Evolutionary conservation across 768 basidiomycete species (phyloP).

Genomic region (Chalciporus chontae): DNA sequence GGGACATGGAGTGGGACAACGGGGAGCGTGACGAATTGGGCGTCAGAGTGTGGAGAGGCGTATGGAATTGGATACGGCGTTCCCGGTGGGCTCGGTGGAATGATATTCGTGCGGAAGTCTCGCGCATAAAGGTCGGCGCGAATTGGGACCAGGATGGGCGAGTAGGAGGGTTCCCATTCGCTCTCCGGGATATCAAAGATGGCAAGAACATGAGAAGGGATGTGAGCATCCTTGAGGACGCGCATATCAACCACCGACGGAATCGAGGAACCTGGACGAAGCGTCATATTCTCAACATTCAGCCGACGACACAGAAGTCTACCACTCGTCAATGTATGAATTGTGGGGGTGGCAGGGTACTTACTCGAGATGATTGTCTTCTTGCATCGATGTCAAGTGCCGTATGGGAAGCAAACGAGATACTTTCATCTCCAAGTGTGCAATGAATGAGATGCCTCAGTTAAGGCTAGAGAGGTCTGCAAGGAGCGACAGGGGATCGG

Average conservation of each 20-base stretch:
- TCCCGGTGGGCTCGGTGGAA: slow-evolving; percentile 32
- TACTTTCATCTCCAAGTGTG: slow-evolving; percentile 13
- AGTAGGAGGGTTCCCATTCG: slow-evolving; percentile 28
- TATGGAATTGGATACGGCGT: slow-evolving; percentile 33
- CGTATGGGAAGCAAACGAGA: slow-evolving; percentile 27
- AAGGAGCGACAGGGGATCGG: slow-evolving; percentile 4
- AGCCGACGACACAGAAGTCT: slow-evolving; percentile 32
- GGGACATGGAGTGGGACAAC: slow-evolving; percentile 48
- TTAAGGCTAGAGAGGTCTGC: slow-evolving; percentile 10
- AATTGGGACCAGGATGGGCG: slow-evolving; percentile 52
- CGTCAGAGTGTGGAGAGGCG: slow-evolving; percentile 13
- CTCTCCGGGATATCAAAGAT: slow-evolving; percentile 34
- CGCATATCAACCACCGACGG: slow-evolving; percentile 48
- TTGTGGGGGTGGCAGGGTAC: background rate
- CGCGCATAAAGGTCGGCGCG: slow-evolving; percentile 43
- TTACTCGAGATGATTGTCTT: slow-evolving; percentile 29
- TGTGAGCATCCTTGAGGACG: slow-evolving; percentile 40
- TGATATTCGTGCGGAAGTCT: slow-evolving; percentile 36
- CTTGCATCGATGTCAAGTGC: slow-evolving; percentile 11
- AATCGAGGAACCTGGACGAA: slow-evolving; percentile 26
- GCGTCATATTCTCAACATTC: slow-evolving; percentile 30
- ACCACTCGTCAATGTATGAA: slow-evolving; percentile 7
- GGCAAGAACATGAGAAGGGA: slow-evolving; percentile 59
- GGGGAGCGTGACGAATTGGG: slow-evolving; percentile 46
- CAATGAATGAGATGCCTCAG: slow-evolving; percentile 17